These are phyloP conservation scores for Lachnellula subtilissima DNA, from an alignment of 2,329 filamentous ascomycete species.

Conservation along the genomic window DNA sequence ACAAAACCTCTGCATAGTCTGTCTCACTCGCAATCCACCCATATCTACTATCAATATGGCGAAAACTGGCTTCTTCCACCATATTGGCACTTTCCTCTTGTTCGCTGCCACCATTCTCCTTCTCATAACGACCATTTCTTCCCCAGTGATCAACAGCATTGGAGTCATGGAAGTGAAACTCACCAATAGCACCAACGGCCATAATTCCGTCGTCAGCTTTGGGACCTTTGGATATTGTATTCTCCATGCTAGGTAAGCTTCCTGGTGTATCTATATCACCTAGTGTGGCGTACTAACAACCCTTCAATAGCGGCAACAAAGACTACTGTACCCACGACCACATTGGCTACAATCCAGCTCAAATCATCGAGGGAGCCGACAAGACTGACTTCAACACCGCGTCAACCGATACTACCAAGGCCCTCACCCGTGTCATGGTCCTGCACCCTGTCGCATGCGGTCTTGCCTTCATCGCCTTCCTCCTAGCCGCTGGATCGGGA, in stretches of 20 bases:
- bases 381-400: slow-evolving; percentile 40
- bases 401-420: slow-evolving; percentile 41
- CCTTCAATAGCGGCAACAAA: slow-evolving; percentile 22
- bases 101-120: slow-evolving; percentile 51
- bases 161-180: slow-evolving; percentile 49
- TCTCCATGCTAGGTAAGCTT: slow-evolving; percentile 6
- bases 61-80: slow-evolving; percentile 39
- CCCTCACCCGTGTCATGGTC: slow-evolving; percentile 54
- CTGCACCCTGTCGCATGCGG: slow-evolving; percentile 57
- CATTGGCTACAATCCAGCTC: slow-evolving; percentile 53
- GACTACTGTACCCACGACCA: slow-evolving; percentile 44
- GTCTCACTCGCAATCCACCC: neutral
- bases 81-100: slow-evolving; percentile 54
- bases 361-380: slow-evolving; percentile 36
- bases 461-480: slow-evolving; percentile 54
- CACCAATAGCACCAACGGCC: slow-evolving; percentile 31
- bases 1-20: neutral
- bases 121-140: slow-evolving; percentile 52
- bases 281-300: neutral
- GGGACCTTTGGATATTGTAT: slow-evolving; percentile 59
- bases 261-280: neutral
- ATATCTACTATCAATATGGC: slow-evolving; percentile 19
- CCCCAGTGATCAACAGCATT: slow-evolving; percentile 53
- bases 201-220: slow-evolving; percentile 42
- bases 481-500: slow-evolving; percentile 49